These are phyloP conservation scores for Sphagnurus paluster DNA, from an alignment of 1,284 basidiomycete genomes.

Conservation along the genomic window DNA sequence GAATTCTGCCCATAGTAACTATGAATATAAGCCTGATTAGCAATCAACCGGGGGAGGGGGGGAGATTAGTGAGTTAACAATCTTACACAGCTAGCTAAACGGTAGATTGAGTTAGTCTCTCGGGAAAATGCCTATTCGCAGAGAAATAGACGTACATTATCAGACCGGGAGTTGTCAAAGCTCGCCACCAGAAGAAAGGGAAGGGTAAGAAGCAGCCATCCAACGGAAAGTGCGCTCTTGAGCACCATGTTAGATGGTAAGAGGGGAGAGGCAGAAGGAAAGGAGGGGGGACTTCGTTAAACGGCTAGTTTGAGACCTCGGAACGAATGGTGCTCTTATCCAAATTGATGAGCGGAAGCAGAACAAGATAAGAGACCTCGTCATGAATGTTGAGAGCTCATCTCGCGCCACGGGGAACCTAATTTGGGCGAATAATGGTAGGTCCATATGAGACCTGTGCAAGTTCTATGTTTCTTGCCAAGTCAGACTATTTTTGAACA, in stretches of 20 bases:
- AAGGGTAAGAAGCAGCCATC: slow-evolving; percentile 3
- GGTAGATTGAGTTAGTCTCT: background rate
- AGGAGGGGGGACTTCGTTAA: slow-evolving; percentile 4
- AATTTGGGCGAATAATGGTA: background rate
- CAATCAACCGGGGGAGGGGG: background rate
- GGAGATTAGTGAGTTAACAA: background rate
- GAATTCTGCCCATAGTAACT: slow-evolving; percentile 48
- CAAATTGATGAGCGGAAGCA: background rate
- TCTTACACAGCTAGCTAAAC: slow-evolving; percentile 29
- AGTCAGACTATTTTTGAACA: background rate
- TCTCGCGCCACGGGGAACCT: background rate
- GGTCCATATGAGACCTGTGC: slow-evolving; percentile 3
- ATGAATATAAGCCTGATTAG: slow-evolving; percentile 1
- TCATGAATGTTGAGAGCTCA: slow-evolving; percentile 10
- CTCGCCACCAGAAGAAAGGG: slow-evolving; percentile 6
- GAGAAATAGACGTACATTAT: slow-evolving; percentile 11
- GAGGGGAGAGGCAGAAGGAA: background rate
- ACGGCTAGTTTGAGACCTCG: background rate
- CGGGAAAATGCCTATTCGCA: no score
- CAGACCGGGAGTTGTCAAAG: slow-evolving; percentile 19
- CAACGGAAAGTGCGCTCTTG: background rate
- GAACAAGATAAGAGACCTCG: slow-evolving; percentile 1
- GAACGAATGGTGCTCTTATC: slow-evolving; percentile 7
- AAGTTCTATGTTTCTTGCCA: slow-evolving; percentile 1
- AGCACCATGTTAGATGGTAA: slow-evolving; percentile 11